Conservation (phyloP, 202 grass and related monocot genomes). For the Schoenoplectus tabernaemontani region DNA sequence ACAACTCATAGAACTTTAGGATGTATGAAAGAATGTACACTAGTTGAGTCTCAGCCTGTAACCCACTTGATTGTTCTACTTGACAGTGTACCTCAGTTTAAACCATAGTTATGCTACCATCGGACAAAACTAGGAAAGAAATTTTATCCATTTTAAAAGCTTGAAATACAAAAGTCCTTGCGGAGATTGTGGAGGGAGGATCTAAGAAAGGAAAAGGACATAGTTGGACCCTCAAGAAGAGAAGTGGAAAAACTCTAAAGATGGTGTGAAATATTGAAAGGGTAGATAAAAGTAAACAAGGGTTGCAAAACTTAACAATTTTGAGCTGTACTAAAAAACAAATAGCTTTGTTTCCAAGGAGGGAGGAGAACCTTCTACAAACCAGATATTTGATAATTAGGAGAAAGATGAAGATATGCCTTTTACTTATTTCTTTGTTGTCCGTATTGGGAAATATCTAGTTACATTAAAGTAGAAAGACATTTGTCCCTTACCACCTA, state of each 20-base stretch:
- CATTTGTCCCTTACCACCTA: background rate
- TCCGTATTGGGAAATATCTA: background rate
- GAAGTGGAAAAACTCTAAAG: no score
- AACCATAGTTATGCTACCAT: no score
- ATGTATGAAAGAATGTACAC: background rate
- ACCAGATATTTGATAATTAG: no score
- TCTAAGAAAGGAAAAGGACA: no score
- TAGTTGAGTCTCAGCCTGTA: background rate
- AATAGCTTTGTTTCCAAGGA: background rate
- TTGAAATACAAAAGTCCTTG: no score
- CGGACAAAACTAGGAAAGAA: no score
- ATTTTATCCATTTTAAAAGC: no score
- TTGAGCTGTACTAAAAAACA: background rate
- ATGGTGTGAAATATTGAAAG: background rate
- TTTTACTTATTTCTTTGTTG: background rate
- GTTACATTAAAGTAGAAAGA: background rate
- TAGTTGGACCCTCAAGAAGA: no score
- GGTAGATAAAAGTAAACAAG: background rate
- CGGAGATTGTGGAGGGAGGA: no score
- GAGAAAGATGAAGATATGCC: background rate
- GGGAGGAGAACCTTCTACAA: background rate
- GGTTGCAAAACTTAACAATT: background rate
- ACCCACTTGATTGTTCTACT: background rate
- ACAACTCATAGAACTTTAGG: background rate
- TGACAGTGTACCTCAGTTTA: no score